A percentile compares a stretch with the other conserved stretches of the same genome.
Evolutionary conservation across 2,329 filamentous ascomycete genomes (phyloP).

Genomic region (Scedosporium aurantiacum): DNA sequence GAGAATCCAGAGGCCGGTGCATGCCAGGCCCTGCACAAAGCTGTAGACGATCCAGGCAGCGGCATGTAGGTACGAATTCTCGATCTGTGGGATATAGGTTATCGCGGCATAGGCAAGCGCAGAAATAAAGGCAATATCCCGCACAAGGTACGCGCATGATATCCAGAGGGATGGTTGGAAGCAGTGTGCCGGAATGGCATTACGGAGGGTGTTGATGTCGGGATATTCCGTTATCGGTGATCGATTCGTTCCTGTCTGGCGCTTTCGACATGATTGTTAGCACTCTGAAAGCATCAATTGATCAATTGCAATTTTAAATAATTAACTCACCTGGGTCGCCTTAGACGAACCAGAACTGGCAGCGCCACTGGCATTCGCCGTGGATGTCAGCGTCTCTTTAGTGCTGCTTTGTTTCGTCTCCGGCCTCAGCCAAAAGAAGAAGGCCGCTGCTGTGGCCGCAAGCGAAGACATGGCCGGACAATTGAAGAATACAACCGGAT

Average conservation of each 20-base stretch:
- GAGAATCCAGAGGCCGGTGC: slow-evolving; percentile 88
- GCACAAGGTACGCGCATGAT: slow-evolving; percentile 44
- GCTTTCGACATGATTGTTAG: slow-evolving; percentile 7
- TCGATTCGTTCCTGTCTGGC: background rate
- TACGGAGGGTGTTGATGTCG: slow-evolving; percentile 35
- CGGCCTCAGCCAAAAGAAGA: slow-evolving; percentile 8
- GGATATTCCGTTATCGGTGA: slow-evolving; percentile 17
- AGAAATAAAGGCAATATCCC: slow-evolving; percentile 40
- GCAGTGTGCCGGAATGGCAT: slow-evolving; percentile 50
- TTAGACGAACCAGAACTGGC: slow-evolving; percentile 4
- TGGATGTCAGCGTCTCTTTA: too few species aligned
- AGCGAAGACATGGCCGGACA: slow-evolving; percentile 4
- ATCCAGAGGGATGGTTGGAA: slow-evolving; percentile 42
- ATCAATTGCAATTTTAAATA: background rate
- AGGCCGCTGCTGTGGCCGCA: slow-evolving; percentile 2
- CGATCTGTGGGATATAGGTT: slow-evolving; percentile 41
- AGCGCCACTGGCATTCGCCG: slow-evolving; percentile 4
- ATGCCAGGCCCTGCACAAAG: slow-evolving; percentile 69
- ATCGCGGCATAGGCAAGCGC: slow-evolving; percentile 38
- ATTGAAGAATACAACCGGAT: background rate
- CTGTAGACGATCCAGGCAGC: slow-evolving; percentile 48
- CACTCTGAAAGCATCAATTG: background rate
- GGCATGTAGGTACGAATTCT: slow-evolving; percentile 29
- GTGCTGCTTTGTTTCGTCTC: background rate
- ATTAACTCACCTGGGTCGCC: background rate